phyloP scores from a whole-genome alignment of 148 eudicot genomes.

The Rhododendron simsii region DNA sequence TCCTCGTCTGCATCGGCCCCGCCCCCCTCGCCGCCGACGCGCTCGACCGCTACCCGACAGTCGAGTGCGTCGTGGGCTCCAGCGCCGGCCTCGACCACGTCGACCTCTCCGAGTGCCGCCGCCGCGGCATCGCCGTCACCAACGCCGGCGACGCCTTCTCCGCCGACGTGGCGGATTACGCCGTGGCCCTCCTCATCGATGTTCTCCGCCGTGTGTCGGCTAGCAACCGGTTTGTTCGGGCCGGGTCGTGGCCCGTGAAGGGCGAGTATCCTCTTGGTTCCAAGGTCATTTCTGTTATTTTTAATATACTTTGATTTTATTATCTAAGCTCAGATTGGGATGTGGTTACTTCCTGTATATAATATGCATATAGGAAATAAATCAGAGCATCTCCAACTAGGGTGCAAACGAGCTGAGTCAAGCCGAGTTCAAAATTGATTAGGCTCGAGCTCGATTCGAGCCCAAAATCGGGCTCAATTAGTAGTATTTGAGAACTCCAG shows the following conservation, averaged over 20 bases:
- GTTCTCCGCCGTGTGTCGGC: constrained; percentile 57
- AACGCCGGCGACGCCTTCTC: constrained; percentile 63
- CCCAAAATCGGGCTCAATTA: background rate
- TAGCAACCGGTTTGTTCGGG: constrained; percentile 51
- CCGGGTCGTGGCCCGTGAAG: constrained; percentile 46
- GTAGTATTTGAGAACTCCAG: background rate
- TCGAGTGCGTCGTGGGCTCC: constrained; percentile 44
- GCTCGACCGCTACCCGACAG: constrained; percentile 41
- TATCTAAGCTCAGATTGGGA: background rate
- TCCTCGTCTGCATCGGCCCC: constrained; percentile 38
- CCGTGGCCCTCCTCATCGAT: constrained; percentile 58
- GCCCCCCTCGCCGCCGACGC: constrained; percentile 31
- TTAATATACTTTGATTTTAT: too few species aligned
- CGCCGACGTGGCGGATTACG: constrained; percentile 65
- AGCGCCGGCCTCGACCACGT: constrained; percentile 55
- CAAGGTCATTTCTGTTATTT: constrained; percentile 14
- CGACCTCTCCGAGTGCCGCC: constrained; percentile 58
- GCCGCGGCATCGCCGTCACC: constrained; percentile 52
- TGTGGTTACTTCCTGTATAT: background rate
- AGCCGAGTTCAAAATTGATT: background rate
- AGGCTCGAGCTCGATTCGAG: background rate
- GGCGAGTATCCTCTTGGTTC: constrained; percentile 41
- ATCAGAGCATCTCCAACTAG: background rate
- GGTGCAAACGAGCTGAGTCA: background rate
- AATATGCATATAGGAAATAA: background rate